phyloP scores from a whole-genome alignment of 225 moss, liverwort and hornwort genomes.

The Sphagnum contortum region DNA sequence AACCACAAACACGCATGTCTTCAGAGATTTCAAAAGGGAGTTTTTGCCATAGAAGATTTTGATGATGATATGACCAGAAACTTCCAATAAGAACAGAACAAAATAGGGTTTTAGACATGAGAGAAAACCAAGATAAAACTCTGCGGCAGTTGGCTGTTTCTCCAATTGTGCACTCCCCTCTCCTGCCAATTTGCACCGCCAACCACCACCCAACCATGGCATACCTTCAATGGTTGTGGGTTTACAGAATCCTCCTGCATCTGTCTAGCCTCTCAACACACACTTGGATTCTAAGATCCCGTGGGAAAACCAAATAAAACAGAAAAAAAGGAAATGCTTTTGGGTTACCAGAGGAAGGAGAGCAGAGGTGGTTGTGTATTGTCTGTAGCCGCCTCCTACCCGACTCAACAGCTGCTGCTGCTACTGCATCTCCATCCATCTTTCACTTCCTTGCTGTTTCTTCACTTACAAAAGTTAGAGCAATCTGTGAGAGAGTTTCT shows the following conservation, averaged over 20 bases:
- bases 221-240: too few relatives aligned
- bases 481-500: too few relatives aligned
- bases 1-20: constrained; percentile 6
- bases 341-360: too few relatives aligned
- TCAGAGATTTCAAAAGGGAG: not conserved
- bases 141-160: constrained; percentile 38
- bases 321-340: too few relatives aligned
- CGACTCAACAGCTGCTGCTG: not conserved
- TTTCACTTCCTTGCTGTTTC: not conserved
- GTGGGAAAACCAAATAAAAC: too few relatives aligned
- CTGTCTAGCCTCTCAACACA: too few relatives aligned
- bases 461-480: not conserved
- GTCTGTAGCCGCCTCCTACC: constrained; percentile 25
- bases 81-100: not conserved
- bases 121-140: constrained; percentile 30
- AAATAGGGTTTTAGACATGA: not conserved
- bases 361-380: constrained; percentile 20
- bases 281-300: too few relatives aligned
- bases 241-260: too few relatives aligned
- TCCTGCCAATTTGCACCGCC: constrained; percentile 1
- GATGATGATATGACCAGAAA: not conserved
- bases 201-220: too few relatives aligned
- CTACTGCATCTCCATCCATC: not conserved
- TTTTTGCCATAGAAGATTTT: not conserved
- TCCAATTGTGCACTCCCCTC: constrained; percentile 32